Base-by-base conservation (phyloP, 2,329 filamentous ascomycete species). In the Stagonosporopsis tanaceti region DNA sequence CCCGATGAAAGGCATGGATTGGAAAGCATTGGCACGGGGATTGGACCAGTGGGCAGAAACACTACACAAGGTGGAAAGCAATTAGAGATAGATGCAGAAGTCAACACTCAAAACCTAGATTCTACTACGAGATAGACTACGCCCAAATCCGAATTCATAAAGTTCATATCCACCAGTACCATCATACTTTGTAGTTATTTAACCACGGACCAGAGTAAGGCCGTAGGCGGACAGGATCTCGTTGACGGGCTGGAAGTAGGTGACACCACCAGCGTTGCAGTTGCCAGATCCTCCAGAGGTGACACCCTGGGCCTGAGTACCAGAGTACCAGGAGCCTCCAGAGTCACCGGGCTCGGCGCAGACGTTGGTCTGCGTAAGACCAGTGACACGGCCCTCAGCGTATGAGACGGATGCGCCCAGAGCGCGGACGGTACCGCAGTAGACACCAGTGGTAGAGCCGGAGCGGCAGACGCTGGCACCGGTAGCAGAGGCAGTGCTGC, bases 331-430 rank as follows among this genome's bases (percentile, higher is more conserved):
- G 32, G 77, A 74, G 57, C 77, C 77, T 52, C 77, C 77, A 47
- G 77, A 79, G 72, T 79, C 77, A 58, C 77, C 77, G 60, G 74
- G 75, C 75, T 79, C 76, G 50, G 76, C 76, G 67, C 77, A 79
- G 44, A 77, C 76, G 47, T 57, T 77, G 55, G 77, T 79, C 50
- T 74, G 72, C 54, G 77, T 79, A 38, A 79, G 75, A 35, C 77
- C 77, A 59, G 75, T 76, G 61, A 79, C 76, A 63, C 72, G 62
- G 25, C 77, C 77, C 55, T 79, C 45, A 47, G 73, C n/a, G 70
- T 79, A 79, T 69, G 59, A 71, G 64, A 79, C 76, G 1, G 74
- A 74, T 0, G 74, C 76, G 59, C 72, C 67, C 2, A 76, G 60
- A 25, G 72, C 62, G 53, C 71, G 70, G 59, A 79, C 69, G 1